Evolutionary conservation across 139 green algal genomes (phyloP).

Genomic region (Edaphochlamys debaryana): DNA sequence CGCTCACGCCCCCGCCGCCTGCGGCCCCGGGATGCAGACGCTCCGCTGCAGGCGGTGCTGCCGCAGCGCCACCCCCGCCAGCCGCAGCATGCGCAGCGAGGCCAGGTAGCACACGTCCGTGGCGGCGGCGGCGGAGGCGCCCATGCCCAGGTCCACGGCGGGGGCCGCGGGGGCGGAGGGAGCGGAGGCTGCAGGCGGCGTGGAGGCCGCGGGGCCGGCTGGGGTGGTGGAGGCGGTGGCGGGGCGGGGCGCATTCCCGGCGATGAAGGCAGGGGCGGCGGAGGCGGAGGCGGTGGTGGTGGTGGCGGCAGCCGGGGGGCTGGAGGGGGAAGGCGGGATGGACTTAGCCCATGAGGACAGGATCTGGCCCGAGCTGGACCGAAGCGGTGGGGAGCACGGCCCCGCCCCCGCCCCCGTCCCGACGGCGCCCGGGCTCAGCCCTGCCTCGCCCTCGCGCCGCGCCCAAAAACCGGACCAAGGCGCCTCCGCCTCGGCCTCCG

Average conservation of each 20-base stretch:
- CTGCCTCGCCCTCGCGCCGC: too few relatives aligned
- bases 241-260: background rate
- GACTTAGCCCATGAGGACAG: constrained; percentile 34
- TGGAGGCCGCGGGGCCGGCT: background rate
- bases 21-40: constrained; percentile 8
- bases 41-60: constrained; percentile 66
- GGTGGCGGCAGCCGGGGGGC: too few relatives aligned
- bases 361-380: constrained; percentile 9
- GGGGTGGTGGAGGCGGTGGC: too few relatives aligned
- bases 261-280: background rate
- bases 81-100: constrained; percentile 67
- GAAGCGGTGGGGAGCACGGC: background rate
- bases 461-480: constrained; percentile 14
- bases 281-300: too few relatives aligned
- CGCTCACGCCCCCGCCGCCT: background rate
- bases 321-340: too few relatives aligned
- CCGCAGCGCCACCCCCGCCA: constrained; percentile 79
- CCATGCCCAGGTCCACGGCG: too few relatives aligned
- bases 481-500: background rate
- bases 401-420: background rate
- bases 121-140: too few relatives aligned
- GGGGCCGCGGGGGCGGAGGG: too few relatives aligned
- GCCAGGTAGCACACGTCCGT: constrained; percentile 68
- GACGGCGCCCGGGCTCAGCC: too few relatives aligned
- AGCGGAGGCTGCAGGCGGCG: too few relatives aligned